Base-by-base conservation (phyloP, 192 early-diverging fungal genomes). In the Geranomyces michiganensis region DNA sequence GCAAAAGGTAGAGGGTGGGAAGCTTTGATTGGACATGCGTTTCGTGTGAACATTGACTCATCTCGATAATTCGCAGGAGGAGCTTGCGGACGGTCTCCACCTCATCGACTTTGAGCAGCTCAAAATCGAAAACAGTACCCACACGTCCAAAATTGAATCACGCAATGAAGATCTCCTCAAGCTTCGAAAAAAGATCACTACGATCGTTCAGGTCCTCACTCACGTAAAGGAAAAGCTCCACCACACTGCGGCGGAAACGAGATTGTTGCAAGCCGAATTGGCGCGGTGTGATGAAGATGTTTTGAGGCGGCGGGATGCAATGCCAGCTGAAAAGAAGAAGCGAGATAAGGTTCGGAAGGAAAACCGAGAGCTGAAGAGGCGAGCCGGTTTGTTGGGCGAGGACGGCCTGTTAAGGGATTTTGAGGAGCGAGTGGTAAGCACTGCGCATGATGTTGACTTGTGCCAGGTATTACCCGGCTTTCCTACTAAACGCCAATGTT, bases 91-190 rank as follows among this genome's bases (percentile, higher is more conserved):
- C 62, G 87, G 87, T 6, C 71, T 88, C 0, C 87, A 88, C 66
- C 73, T 88, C 29, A 88, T 88, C 68, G 87, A 88, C 59, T 88
- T 88, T 74, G 87, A 88, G 71, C 87, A 88, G 61, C 78, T 88
- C 44, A 88, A 88, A 63, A 88, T 88, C 60, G 87, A 88, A 61
- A 88, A 88, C 67, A 80, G 82, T 36, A 87, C 87, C 5, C 87
- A 84, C 76, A 87, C 86, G 69, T 87, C 89, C 71, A 88, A 88
- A 64, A 88, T 88, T 46, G 87, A 88, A 70, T 82, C 89, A 43
- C 70, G 87, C 22, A 87, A 87, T 62, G 87, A 87, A 56, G 85
- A 87, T 51, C 75, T 88, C 45, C 68, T 87, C 44, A 88, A 85
- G 66, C 71, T 88, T 36, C 79, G 85, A 12, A 87, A 87, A 67